phyloP scores from a whole-genome alignment of 2,329 filamentous ascomycete species.

The Trichophyton equinum region DNA sequence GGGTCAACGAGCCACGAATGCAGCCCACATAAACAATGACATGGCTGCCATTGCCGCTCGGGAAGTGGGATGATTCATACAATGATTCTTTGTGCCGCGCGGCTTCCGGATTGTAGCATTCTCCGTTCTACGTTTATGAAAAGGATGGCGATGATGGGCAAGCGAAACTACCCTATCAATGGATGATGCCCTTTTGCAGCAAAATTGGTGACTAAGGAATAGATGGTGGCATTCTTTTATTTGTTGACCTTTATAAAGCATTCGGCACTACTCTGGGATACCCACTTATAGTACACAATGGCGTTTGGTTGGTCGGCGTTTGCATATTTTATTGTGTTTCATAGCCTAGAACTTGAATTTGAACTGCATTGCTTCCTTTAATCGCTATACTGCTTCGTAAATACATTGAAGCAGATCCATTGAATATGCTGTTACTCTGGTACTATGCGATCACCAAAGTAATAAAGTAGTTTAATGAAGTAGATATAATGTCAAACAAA shows the following conservation, averaged over 20 bases:
- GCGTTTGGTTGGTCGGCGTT: background rate
- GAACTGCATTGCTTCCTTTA: background rate
- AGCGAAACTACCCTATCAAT: background rate
- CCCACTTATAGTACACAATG: background rate
- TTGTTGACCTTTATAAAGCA: background rate
- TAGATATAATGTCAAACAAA: no score
- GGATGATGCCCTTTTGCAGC: background rate
- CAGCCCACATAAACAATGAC: constrained; percentile 44
- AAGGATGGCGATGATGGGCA: background rate
- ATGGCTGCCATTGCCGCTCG: constrained; percentile 45
- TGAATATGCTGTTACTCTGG: no score
- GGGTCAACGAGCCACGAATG: constrained; percentile 37
- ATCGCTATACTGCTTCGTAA: no score
- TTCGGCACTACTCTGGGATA: background rate
- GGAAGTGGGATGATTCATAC: constrained; percentile 23
- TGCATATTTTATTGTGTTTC: background rate
- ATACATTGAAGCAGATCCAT: no score
- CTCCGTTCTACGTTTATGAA: background rate
- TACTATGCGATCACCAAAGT: no score
- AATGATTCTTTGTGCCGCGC: background rate
- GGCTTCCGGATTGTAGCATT: background rate
- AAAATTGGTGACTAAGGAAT: background rate
- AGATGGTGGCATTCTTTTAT: background rate
- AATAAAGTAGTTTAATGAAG: no score
- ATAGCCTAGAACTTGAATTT: background rate